phyloP scores from a whole-genome alignment of 1,284 basidiomycete species.

The Ceratobasidium sp. region DNA sequence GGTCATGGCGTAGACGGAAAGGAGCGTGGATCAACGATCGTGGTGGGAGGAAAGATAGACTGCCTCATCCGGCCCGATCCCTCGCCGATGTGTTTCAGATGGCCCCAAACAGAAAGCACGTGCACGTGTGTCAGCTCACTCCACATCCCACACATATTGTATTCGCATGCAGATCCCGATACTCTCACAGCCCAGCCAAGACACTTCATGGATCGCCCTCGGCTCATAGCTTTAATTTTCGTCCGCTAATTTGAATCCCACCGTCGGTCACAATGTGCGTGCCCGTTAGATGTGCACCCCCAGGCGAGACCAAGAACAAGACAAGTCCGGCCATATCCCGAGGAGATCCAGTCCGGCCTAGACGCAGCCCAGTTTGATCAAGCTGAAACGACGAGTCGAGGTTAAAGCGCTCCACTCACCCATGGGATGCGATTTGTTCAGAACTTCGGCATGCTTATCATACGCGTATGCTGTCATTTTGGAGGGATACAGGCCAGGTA shows the following conservation, averaged over 20 bases:
- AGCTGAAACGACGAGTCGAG: not conserved
- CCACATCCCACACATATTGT: too few relatives aligned
- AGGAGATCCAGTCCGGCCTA: slow-evolving; percentile 73
- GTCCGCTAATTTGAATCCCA: slow-evolving; percentile 50
- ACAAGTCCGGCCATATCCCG: slow-evolving; percentile 78
- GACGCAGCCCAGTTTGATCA: slow-evolving; percentile 4
- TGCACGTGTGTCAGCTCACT: slow-evolving; percentile 1
- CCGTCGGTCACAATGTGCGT: slow-evolving; percentile 75
- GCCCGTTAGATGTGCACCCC: slow-evolving; percentile 76
- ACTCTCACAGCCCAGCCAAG: not conserved
- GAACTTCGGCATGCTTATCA: slow-evolving; percentile 61
- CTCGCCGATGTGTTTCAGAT: slow-evolving; percentile 34
- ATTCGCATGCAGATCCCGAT: not conserved
- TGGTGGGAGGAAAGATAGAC: slow-evolving; percentile 29
- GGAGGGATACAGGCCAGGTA: slow-evolving; percentile 74
- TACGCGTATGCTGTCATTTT: slow-evolving; percentile 86
- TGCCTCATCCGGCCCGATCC: slow-evolving; percentile 31
- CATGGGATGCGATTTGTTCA: slow-evolving; percentile 64
- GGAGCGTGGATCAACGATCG: slow-evolving; percentile 28
- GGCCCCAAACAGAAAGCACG: not conserved
- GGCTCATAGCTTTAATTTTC: not conserved
- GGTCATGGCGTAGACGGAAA: slow-evolving; percentile 40
- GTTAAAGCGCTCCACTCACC: slow-evolving; percentile 54
- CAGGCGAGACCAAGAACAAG: slow-evolving; percentile 75
- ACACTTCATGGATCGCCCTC: not conserved